These are phyloP conservation scores for Keithomyces neogunnii DNA, from an alignment of 2,329 filamentous ascomycete genomes.

Conservation along the genomic window DNA sequence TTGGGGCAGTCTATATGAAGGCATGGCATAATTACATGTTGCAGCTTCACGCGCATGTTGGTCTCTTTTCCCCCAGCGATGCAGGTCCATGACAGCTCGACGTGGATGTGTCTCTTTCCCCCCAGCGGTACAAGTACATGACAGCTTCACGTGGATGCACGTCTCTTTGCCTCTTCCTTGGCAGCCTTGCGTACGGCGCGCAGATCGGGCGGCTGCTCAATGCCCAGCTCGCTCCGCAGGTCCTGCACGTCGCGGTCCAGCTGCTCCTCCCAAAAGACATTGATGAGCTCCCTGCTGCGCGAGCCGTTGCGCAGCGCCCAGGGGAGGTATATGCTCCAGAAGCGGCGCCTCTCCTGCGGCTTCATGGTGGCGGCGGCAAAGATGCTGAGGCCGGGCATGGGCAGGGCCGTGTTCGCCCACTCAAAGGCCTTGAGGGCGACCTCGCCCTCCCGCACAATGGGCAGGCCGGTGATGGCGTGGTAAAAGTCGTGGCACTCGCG, in stretches of 20 bases:
- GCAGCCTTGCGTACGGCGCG: slow-evolving; percentile 65
- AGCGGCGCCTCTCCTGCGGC: slow-evolving; percentile 65
- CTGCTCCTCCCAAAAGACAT: slow-evolving; percentile 97
- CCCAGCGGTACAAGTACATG: too few relatives aligned
- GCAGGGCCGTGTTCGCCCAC: slow-evolving; percentile 86
- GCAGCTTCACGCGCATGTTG: too few relatives aligned
- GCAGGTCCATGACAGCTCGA: background rate
- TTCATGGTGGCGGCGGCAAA: slow-evolving; percentile 83
- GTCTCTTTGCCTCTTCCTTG: slow-evolving; percentile 57
- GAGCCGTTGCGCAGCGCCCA: slow-evolving; percentile 87
- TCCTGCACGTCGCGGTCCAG: slow-evolving; percentile 74
- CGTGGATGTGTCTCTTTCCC: too few relatives aligned
- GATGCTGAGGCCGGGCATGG: slow-evolving; percentile 87
- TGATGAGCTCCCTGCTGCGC: slow-evolving; percentile 71
- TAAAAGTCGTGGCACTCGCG: slow-evolving; percentile 97
- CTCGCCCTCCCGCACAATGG: slow-evolving; percentile 89
- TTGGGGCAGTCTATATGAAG: too few relatives aligned
- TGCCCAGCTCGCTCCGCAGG: slow-evolving; percentile 65
- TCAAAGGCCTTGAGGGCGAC: slow-evolving; percentile 97
- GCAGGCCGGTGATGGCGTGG: slow-evolving; percentile 86
- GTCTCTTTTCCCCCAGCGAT: too few relatives aligned
- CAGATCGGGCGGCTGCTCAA: slow-evolving; percentile 84
- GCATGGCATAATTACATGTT: too few relatives aligned
- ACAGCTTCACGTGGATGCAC: too few relatives aligned
- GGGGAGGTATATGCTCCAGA: slow-evolving; percentile 70